phyloP scores from a whole-genome alignment of 805 yeast species.

The Priceomyces carsonii region DNA sequence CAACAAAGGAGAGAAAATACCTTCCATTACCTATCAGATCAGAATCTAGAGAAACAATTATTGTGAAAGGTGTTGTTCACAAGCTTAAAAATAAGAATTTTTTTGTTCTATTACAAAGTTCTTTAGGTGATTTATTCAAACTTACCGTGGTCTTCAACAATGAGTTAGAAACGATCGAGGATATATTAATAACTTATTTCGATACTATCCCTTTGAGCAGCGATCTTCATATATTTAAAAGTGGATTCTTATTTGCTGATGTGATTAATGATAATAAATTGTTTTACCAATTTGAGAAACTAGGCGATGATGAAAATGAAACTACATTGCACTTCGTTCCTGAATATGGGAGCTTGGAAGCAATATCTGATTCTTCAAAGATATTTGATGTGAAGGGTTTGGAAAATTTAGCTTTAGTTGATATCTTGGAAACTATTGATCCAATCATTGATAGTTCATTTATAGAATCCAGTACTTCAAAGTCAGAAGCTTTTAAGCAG shows the following conservation, averaged over 20 bases:
- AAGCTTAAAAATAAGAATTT: conserved; percentile 57
- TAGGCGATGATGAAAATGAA: conserved; percentile 60
- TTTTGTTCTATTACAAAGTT: conserved; percentile 69
- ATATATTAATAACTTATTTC: conserved; percentile 63
- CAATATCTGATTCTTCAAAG: too few relatives aligned
- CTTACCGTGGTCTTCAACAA: conserved; percentile 48
- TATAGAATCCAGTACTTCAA: conserved; percentile 12
- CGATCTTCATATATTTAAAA: conserved; percentile 59
- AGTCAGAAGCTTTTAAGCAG: conserved; percentile 14
- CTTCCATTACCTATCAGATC: conserved; percentile 59
- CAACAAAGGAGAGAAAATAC: conserved; percentile 21
- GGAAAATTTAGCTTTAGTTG: conserved; percentile 61
- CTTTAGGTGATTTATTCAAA: conserved; percentile 75
- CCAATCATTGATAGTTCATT: conserved; percentile 46
- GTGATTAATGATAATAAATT: conserved; percentile 61
- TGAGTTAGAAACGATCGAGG: conserved; percentile 42
- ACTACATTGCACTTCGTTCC: conserved; percentile 13
- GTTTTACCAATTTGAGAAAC: conserved; percentile 75
- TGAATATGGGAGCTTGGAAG: conserved; percentile 5
- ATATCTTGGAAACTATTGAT: conserved; percentile 47
- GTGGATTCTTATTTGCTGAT: conserved; percentile 76
- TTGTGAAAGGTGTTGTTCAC: conserved; percentile 65
- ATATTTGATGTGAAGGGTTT: conserved; percentile 30
- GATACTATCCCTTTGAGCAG: conserved; percentile 69
- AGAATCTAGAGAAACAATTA: conserved; percentile 22